These are phyloP conservation scores for Colletotrichum navitas DNA, from an alignment of 2,329 filamentous ascomycete species.

Conservation along the genomic window DNA sequence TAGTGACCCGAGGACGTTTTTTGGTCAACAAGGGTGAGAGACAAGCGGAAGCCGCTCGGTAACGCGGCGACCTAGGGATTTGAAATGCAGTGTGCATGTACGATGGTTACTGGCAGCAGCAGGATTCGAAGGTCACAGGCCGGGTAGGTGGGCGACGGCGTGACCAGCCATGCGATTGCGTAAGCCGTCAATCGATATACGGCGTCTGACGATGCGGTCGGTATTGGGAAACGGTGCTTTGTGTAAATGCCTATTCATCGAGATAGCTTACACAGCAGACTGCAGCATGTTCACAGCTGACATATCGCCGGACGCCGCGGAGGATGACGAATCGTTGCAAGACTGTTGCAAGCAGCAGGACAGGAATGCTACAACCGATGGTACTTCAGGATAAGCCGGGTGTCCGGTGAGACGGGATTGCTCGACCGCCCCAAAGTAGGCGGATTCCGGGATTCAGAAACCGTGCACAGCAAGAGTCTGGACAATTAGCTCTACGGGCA, in stretches of 20 bases:
- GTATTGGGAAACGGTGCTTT: background rate
- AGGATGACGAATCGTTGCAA: background rate
- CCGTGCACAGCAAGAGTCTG: background rate
- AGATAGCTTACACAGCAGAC: conserved; percentile 32
- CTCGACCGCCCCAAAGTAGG: background rate
- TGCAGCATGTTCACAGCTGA: conserved; percentile 32
- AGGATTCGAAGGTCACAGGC: background rate
- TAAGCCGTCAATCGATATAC: conserved; percentile 2
- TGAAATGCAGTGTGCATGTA: background rate
- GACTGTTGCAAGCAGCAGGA: background rate
- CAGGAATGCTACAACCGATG: background rate
- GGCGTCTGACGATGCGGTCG: background rate
- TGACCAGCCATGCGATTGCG: background rate
- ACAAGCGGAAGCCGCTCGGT: conserved; percentile 12
- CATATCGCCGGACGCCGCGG: conserved; percentile 8
- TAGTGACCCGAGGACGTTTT: background rate
- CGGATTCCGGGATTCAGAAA: background rate
- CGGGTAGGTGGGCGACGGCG: background rate
- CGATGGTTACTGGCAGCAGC: conserved; percentile 8
- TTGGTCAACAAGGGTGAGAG: background rate
- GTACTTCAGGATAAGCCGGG: background rate
- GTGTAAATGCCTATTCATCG: background rate
- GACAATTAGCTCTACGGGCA: background rate
- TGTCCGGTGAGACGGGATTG: background rate
- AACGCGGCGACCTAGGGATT: background rate